phyloP scores from a whole-genome alignment of 2,329 filamentous ascomycete species.

The Plenodomus lindquistii region DNA sequence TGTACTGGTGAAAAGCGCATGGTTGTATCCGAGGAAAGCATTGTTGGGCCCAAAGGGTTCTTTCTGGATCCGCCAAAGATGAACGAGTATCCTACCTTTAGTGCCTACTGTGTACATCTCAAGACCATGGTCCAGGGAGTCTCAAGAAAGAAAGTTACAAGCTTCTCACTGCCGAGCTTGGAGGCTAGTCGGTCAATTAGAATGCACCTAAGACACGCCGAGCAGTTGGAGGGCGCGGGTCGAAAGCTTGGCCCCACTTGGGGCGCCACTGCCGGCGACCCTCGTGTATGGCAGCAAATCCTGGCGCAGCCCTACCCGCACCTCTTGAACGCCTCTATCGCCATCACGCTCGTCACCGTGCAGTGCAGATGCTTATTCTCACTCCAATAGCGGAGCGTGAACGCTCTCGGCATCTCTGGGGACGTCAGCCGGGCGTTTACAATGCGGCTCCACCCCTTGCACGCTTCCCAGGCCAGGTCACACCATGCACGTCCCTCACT shows the following conservation, averaged over 20 bases:
- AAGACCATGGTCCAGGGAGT: too few species aligned
- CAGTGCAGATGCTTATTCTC: neutral
- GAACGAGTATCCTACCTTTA: too few species aligned
- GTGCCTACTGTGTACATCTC: too few species aligned
- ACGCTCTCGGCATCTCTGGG: neutral
- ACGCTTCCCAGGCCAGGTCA: slow-evolving; percentile 7
- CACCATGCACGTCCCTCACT: slow-evolving; percentile 23
- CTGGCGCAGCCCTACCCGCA: slow-evolving; percentile 8
- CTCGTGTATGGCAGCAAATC: neutral
- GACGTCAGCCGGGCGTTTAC: neutral
- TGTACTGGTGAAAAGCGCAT: too few species aligned
- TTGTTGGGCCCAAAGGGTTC: too few species aligned
- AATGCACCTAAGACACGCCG: slow-evolving; percentile 25
- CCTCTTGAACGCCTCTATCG: slow-evolving; percentile 4
- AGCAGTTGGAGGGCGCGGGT: slow-evolving; percentile 21
- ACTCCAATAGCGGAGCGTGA: neutral
- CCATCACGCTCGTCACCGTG: slow-evolving; percentile 5
- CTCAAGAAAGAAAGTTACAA: too few species aligned
- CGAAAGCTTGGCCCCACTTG: slow-evolving; percentile 26
- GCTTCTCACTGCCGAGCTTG: slow-evolving; percentile 1
- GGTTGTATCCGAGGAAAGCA: too few species aligned
- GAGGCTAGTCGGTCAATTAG: slow-evolving; percentile 18
- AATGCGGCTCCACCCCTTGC: neutral
- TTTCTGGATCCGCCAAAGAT: too few species aligned
- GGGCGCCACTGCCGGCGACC: neutral